These are phyloP conservation scores for Barnettozyma wickerhamii DNA, from an alignment of 805 yeast genomes.

Conservation along the genomic window DNA sequence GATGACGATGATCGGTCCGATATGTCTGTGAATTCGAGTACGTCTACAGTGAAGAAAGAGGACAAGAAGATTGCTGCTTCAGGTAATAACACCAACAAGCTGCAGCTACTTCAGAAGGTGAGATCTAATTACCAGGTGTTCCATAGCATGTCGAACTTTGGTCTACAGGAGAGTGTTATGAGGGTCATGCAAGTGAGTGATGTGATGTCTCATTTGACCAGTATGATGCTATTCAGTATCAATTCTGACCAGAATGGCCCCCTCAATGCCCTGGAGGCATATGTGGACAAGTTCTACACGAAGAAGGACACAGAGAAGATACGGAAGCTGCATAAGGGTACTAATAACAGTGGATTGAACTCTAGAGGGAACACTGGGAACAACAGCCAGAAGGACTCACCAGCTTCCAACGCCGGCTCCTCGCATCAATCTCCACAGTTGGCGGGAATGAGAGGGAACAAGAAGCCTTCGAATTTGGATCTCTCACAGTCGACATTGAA, in stretches of 20 bases:
- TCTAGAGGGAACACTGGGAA: neutral
- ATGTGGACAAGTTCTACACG: conserved; percentile 22
- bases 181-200: conserved; percentile 72
- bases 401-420: neutral
- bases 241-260: conserved; percentile 49
- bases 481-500: conserved; percentile 31
- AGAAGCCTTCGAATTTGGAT: conserved; percentile 25
- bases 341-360: neutral
- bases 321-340: neutral
- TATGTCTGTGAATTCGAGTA: neutral
- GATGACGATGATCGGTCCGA: conserved; percentile 3
- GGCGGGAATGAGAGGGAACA: neutral
- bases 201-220: conserved; percentile 67
- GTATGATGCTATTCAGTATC: conserved; percentile 56
- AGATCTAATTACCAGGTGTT: conserved; percentile 41
- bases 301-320: conserved; percentile 4
- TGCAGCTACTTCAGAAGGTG: conserved; percentile 26
- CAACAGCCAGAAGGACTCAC: conserved; percentile 6
- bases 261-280: conserved; percentile 45
- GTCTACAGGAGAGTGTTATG: conserved; percentile 62
- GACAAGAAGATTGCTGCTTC: conserved; percentile 2
- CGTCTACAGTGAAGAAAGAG: conserved; percentile 5
- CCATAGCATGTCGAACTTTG: conserved; percentile 48
- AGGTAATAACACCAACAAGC: conserved; percentile 6
- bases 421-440: neutral